A percentile compares a stretch with the other conserved stretches of the same genome.
phyloP scores from a whole-genome alignment of 2,329 filamentous ascomycete species.

The Fusarium caatingaense region DNA sequence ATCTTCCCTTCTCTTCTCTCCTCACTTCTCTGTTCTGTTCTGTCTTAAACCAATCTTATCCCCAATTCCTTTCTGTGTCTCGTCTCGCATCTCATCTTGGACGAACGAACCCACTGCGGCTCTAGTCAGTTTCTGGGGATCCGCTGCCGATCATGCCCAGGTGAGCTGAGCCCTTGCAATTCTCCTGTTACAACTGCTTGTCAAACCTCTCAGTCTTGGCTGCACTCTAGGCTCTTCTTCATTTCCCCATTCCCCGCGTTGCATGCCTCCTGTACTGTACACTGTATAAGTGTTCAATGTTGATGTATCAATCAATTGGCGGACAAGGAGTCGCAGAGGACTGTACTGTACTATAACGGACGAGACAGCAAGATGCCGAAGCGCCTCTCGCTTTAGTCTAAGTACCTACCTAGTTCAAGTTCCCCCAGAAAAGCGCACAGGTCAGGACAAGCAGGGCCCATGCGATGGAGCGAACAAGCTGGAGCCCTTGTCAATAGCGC shows the following conservation, averaged over 20 bases:
- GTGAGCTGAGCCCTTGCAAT: slow-evolving; percentile 41
- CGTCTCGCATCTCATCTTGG: slow-evolving; percentile 1
- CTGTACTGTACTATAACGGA: background rate
- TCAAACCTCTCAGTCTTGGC: slow-evolving; percentile 23
- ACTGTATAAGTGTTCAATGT: background rate
- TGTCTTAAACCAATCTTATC: slow-evolving; percentile 13
- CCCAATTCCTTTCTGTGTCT: slow-evolving; percentile 21
- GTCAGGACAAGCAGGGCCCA: background rate
- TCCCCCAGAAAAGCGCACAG: slow-evolving; percentile 3
- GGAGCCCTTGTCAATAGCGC: slow-evolving; percentile 30
- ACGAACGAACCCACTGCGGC: slow-evolving; percentile 26
- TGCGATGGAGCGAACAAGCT: background rate
- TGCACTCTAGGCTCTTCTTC: slow-evolving; percentile 16
- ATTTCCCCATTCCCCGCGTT: slow-evolving; percentile 30
- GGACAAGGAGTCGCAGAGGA: slow-evolving; percentile 28
- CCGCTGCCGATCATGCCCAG: slow-evolving; percentile 43
- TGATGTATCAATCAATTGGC: slow-evolving; percentile 2
- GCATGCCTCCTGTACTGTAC: slow-evolving; percentile 25
- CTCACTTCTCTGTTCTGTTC: background rate
- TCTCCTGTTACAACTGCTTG: slow-evolving; percentile 23
- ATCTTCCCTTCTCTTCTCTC: background rate
- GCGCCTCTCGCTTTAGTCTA: background rate
- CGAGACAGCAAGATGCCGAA: slow-evolving; percentile 15
- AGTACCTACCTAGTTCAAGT: background rate
- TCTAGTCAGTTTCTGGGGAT: slow-evolving; percentile 31